Evolutionary conservation across 805 yeast genomes (phyloP).

Genomic region (Naumovozyma baii): DNA sequence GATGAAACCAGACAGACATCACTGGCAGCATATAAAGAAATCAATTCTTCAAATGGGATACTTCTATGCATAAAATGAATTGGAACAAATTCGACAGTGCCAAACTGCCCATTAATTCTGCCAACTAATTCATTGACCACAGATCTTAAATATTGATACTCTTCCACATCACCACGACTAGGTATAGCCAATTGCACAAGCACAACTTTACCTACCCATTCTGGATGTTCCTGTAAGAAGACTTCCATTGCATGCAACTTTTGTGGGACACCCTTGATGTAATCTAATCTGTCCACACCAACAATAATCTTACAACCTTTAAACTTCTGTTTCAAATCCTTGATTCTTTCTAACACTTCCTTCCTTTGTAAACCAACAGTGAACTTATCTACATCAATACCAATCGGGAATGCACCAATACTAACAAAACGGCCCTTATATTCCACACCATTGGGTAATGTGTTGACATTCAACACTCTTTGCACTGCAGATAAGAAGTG

Average conservation of each 20-base stretch:
- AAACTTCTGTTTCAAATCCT: constrained; percentile 53
- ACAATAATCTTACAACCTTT: constrained; percentile 73
- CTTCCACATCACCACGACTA: constrained; percentile 93
- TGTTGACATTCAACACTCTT: constrained; percentile 65
- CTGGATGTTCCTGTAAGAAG: constrained; percentile 82
- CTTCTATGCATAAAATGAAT: constrained; percentile 91
- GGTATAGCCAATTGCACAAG: constrained; percentile 95
- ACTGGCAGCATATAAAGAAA: constrained; percentile 70
- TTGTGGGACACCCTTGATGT: constrained; percentile 95
- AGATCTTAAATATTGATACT: constrained; percentile 83
- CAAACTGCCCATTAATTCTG: constrained; percentile 87
- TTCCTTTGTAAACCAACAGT: constrained; percentile 59
- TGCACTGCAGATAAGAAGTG: constrained; percentile 86
- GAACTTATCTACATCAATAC: constrained; percentile 89
- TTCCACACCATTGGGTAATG: constrained; percentile 82
- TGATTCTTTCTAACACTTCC: constrained; percentile 54
- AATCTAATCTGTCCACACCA: constrained; percentile 91
- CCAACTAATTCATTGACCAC: constrained; percentile 93
- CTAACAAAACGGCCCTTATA: constrained; percentile 63
- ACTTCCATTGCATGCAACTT: constrained; percentile 91
- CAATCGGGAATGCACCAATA: constrained; percentile 94
- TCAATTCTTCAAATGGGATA: constrained; percentile 79
- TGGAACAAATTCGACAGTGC: constrained; percentile 93
- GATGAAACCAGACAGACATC: constrained; percentile 88
- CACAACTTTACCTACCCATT: constrained; percentile 94